A percentile compares a stretch with the other conserved stretches of the same genome.
Evolutionary conservation across 2,329 filamentous ascomycete species (phyloP).

Genomic region (Rutstroemia sp.): DNA sequence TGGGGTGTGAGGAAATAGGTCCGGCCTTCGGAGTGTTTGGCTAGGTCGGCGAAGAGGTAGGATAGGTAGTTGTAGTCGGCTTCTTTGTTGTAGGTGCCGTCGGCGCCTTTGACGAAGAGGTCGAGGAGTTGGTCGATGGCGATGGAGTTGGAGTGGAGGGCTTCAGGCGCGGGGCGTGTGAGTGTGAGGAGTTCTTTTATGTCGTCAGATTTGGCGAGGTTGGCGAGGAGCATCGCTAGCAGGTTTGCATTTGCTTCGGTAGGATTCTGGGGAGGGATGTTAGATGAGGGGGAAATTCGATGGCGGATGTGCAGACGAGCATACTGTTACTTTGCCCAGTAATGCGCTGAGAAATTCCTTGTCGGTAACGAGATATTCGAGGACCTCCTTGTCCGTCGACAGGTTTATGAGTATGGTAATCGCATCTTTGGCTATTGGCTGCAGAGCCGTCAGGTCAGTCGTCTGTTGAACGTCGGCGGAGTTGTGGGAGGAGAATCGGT

Average conservation of each 20-base stretch:
- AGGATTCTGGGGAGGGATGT: slow-evolving; percentile 41
- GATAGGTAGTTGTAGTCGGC: slow-evolving; percentile 89
- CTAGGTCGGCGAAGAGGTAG: slow-evolving; percentile 89
- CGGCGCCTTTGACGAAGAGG: slow-evolving; percentile 88
- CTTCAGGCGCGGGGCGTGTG: slow-evolving; percentile 60
- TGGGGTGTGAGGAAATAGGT: slow-evolving; percentile 68
- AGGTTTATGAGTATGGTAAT: slow-evolving; percentile 86
- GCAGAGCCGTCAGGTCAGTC: slow-evolving; percentile 12
- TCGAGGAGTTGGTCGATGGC: slow-evolving; percentile 90
- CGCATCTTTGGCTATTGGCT: slow-evolving; percentile 90
- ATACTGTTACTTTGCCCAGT: slow-evolving; percentile 64
- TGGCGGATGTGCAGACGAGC: slow-evolving; percentile 40
- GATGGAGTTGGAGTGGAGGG: slow-evolving; percentile 63
- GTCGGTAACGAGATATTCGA: slow-evolving; percentile 67
- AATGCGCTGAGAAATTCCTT: slow-evolving; percentile 73
- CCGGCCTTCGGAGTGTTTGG: slow-evolving; percentile 69
- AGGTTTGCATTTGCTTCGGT: slow-evolving; percentile 79
- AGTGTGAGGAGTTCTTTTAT: slow-evolving; percentile 62
- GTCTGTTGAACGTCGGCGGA: neutral
- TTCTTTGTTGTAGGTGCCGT: slow-evolving; percentile 72
- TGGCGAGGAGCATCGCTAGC: slow-evolving; percentile 86
- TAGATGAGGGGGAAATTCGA: slow-evolving; percentile 2
- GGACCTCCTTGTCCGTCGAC: slow-evolving; percentile 66
- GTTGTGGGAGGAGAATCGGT: slow-evolving; percentile 8
- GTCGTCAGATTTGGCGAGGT: slow-evolving; percentile 73